Evolutionary conservation across 208 protist species (phyloP), one percentile per base, ranked within the genome.

Genomic region (Acanthamoeba royreba): DNA sequence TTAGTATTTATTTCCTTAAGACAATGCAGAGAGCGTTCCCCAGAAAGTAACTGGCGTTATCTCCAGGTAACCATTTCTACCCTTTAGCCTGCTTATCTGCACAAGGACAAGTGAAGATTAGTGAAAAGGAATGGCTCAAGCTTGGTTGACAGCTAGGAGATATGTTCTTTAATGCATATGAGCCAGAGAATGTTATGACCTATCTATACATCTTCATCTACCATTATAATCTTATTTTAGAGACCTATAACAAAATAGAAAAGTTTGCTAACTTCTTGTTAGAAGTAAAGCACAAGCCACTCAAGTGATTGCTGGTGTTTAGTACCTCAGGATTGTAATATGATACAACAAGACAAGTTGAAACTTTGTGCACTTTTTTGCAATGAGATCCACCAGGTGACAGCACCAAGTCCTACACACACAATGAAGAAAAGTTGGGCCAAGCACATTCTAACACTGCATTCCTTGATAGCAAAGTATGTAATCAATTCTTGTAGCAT

Each of bases 151-250:
- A 15, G 7, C n/a, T 69, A 69, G 63, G 63, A 5, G 31, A 77
- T 5, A 45, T 45, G 7, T 87, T 87, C 31, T 3, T 47, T 5
- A 35, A 87, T 52, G 77, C 40, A 4, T 87, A 87, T 33, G 3
- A 7, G 22, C 13, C 1, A 19, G 79, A 88, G 28, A 46, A 88
- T 0, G 79, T 88, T 25, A 88, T 13, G 0, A 55, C 79, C 1
- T 88, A 88, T 11, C 15, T 88, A 9, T 46, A 88, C 42, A 88
- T 88, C 38, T 88, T 88, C 33, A 61, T 88, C 7, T 88, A 88
- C 49, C 79, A 88, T 35, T 58, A 35, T 33, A 46, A 46, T 0
- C 58, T 40, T 46, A 58, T 58, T 46, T 46, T 88, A n/a, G n/a
- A 88, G 19, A 1, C 1, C 4, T 88, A 88, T 22, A 2, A 58